Percentiles rank a stretch among this genome's conserved stretches.
phyloP scores from a whole-genome alignment of 768 basidiomycete genomes.

The Hygrophorus russula region DNA sequence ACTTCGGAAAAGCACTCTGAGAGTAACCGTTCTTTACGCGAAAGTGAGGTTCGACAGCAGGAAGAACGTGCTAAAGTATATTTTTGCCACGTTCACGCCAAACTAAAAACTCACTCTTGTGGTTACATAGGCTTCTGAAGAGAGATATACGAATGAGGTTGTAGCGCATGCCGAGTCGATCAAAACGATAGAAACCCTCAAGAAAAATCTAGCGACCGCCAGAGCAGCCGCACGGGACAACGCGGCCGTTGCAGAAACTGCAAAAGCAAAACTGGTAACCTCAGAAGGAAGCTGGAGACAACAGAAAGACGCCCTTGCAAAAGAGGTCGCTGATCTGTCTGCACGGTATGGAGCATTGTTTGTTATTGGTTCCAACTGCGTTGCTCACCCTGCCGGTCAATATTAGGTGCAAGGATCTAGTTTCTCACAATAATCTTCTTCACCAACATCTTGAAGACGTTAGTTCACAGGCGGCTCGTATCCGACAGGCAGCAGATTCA shows the following conservation, averaged over 20 bases:
- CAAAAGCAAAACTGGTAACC: conserved; percentile 55
- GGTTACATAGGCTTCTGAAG: conserved; percentile 51
- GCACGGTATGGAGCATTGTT: conserved; percentile 36
- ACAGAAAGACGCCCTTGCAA: conserved; percentile 67
- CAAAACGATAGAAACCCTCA: conserved; percentile 55
- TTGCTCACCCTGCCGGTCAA: neutral
- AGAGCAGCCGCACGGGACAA: conserved; percentile 49
- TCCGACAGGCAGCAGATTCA: conserved; percentile 57
- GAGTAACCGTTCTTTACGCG: conserved; percentile 50
- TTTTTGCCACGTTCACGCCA: neutral
- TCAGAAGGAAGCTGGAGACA: conserved; percentile 75
- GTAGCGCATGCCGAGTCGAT: conserved; percentile 79
- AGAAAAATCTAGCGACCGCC: conserved; percentile 43
- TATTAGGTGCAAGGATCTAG: conserved; percentile 59
- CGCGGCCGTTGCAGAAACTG: conserved; percentile 56
- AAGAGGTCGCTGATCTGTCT: conserved; percentile 65
- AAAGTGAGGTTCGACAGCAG: conserved; percentile 52
- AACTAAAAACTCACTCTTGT: neutral
- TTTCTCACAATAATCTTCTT: conserved; percentile 63
- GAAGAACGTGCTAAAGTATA: conserved; percentile 61
- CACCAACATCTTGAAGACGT: conserved; percentile 82
- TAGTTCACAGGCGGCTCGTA: conserved; percentile 72
- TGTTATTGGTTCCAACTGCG: neutral
- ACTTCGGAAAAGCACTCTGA: conserved; percentile 61
- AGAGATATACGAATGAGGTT: conserved; percentile 73